Base-by-base conservation (phyloP, 2,329 filamentous ascomycete species). In the Neophaeococcomyces aloes region DNA sequence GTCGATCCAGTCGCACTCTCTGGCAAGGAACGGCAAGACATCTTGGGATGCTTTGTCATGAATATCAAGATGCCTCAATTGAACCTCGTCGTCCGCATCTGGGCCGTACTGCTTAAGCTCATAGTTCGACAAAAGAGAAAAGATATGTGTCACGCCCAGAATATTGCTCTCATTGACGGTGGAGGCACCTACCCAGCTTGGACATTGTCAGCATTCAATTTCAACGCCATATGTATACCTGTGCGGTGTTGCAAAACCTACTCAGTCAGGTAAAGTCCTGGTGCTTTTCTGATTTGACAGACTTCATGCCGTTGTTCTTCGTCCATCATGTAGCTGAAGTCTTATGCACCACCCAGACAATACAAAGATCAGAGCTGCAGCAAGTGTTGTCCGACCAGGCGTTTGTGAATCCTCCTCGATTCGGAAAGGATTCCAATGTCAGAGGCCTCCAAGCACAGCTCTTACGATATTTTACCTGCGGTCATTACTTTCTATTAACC, bases 1-100 rank as follows among this genome's bases (percentile, higher is more conserved):
- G 33, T 53, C 44, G 17, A 55, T 54, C 55, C 49, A 56, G 21
- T 53, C 51, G 34, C 50, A 56, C 10, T 47, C 35, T 21, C 47
- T 38, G 13, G 46, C 35, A 10, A 57, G 40, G 42, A 52, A 36
- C 29, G 39, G n/a, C 11, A 55, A 32, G 13, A 56, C 51, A 31
- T 56, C 51, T 21, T 48, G 47, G 8, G 50, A 41, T 8, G 49
- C 46, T 14, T 56, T 48, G 47, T 57, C 53, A 14, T 53, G 37
- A 27, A 57, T 51, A 18, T 53, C 45, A 19, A 57, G 31, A 29
- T 49, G 45, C 29, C 45, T 52, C 25, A 49, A 35, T 33, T 43
- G 40, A 11, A 47, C 29, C 6, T 29, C 30, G 13, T 29, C 18
- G 29, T 14, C 27, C 21, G 34, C 30, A 5, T 44, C 33, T 13